Evolutionary conservation across 306 rosid species (phyloP).

Genomic region (Heteromeles arbutifolia): DNA sequence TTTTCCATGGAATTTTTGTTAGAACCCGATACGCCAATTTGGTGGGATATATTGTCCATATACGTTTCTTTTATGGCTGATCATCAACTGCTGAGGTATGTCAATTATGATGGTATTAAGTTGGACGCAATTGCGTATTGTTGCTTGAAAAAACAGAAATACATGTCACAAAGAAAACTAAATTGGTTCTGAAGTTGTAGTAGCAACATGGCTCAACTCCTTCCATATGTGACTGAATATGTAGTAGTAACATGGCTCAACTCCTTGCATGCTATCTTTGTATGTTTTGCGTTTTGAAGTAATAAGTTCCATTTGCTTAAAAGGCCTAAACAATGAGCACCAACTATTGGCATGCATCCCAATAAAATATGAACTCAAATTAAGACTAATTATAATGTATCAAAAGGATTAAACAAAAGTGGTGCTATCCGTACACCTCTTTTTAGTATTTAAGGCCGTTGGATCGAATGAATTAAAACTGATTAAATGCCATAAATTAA

Average conservation of each 20-base stretch:
- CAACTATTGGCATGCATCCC: background rate
- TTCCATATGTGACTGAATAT: background rate
- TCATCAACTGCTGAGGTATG: background rate
- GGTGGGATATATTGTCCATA: background rate
- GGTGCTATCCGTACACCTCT: accelerated
- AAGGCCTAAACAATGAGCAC: background rate
- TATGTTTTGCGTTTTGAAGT: background rate
- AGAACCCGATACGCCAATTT: background rate
- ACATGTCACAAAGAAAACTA: background rate
- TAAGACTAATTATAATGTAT: background rate
- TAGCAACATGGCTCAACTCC: background rate
- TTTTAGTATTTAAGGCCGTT: too few relatives aligned
- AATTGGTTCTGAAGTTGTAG: background rate
- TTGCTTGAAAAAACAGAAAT: background rate
- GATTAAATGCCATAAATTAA: too few relatives aligned
- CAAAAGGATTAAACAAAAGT: background rate
- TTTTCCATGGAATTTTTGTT: background rate
- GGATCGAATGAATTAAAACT: too few relatives aligned
- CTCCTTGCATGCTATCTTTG: background rate
- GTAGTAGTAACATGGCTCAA: background rate
- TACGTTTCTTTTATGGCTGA: background rate
- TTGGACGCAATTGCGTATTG: background rate
- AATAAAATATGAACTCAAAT: background rate
- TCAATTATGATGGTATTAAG: background rate
- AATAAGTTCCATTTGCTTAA: background rate